Base-by-base conservation (phyloP, 441 rosid genomes). In the Pelargonium cotyledonis region DNA sequence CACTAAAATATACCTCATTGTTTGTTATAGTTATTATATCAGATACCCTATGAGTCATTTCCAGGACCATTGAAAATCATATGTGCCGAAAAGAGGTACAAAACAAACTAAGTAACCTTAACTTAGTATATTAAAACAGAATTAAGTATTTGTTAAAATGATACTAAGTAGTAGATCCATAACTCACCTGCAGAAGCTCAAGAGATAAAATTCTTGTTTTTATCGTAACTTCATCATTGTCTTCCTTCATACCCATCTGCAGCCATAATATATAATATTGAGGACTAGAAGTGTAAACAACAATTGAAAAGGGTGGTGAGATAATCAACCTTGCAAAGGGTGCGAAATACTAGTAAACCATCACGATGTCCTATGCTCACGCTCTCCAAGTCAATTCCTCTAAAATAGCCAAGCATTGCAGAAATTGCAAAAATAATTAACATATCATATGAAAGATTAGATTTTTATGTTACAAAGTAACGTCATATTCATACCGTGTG, bases 231-330 rank as follows among this genome's bases (percentile, higher is more conserved):
- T 92, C 99, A 84, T 92, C 98, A 73, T 68, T 86, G 71, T 91
- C 99, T 83, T 95, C 99, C 83, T 95, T 95, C 99, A 92, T 91
- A 73, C 96, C 92, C 97, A 92, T 95, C 99, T 95, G 88, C 78
- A 79, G 31, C 38, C 38, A 31, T 31, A 31, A 31, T 31, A 31
- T 31, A 31, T 31, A 31, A 31, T 31, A 31, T 31, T 31, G 49
- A 75, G 70, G 51, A 51, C 55, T 72, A 65, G 69, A 71, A 79
- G 80, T 66, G 65, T 58, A 64, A 71, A 75, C 21, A 70, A 63
- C 18, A 67, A 69, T 57, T 31, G 26, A 53, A 68, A 47, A 66
- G 44, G 77, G 77, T 21, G 61, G 29, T 49, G 58, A 63, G 66
- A 71, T 78, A 70, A 74, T 88, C 70, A 79, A 95, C 99, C 98